Evolutionary conservation across 805 yeast species (phyloP).

Genomic region (Lipomyces lipofer): DNA sequence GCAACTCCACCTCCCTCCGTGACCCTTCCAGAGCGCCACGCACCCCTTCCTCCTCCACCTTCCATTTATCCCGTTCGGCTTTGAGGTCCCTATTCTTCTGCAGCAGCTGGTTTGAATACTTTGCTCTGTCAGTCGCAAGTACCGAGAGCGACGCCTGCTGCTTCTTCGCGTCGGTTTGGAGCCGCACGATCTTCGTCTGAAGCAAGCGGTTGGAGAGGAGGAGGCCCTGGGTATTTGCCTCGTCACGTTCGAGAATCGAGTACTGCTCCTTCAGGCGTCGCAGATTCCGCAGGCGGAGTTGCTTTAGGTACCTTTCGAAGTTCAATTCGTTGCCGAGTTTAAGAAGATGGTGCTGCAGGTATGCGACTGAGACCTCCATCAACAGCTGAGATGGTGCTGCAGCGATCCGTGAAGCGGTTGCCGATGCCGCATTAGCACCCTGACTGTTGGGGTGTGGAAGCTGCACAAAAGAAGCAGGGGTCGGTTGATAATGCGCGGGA

Average conservation of each 20-base stretch:
- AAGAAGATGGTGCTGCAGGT: slow-evolving; percentile 56
- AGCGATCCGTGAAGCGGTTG: neutral
- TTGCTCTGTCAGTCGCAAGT: slow-evolving; percentile 40
- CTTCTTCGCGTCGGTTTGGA: slow-evolving; percentile 37
- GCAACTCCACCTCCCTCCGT: slow-evolving; percentile 36
- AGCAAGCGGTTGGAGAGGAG: slow-evolving; percentile 37
- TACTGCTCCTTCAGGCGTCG: slow-evolving; percentile 41
- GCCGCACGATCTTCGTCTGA: slow-evolving; percentile 32
- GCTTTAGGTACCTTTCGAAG: slow-evolving; percentile 55
- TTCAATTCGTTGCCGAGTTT: slow-evolving; percentile 61
- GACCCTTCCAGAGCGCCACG: slow-evolving; percentile 36
- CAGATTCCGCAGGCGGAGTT: slow-evolving; percentile 47
- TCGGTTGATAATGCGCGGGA: slow-evolving; percentile 1
- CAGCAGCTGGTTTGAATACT: slow-evolving; percentile 41
- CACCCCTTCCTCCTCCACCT: slow-evolving; percentile 32
- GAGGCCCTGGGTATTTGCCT: slow-evolving; percentile 38
- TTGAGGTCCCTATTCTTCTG: slow-evolving; percentile 39
- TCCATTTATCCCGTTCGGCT: slow-evolving; percentile 32
- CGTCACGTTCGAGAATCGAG: slow-evolving; percentile 35
- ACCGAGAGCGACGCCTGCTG: slow-evolving; percentile 39
- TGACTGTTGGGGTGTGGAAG: slow-evolving; percentile 4
- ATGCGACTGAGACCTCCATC: neutral
- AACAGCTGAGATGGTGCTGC: neutral
- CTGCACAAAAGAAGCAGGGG: slow-evolving; percentile 17
- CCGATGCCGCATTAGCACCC: neutral